These are phyloP conservation scores for Ilex paraguariensis DNA, from an alignment of 305 asterid genomes.

Conservation along the genomic window DNA sequence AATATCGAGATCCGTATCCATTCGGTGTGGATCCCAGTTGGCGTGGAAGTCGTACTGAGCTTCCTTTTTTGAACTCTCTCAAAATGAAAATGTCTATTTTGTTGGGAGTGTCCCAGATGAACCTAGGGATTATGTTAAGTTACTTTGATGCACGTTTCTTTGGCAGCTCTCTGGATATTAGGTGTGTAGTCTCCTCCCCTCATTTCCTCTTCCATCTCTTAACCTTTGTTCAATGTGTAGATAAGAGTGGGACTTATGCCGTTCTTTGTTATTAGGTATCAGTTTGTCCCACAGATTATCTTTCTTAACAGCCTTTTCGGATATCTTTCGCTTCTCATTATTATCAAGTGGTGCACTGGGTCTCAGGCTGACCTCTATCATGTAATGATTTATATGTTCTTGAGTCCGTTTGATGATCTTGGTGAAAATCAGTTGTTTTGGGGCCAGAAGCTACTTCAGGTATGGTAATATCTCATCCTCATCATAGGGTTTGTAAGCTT, in stretches of 20 bases:
- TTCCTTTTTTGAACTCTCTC: constrained; percentile 94
- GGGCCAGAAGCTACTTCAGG: constrained; percentile 95
- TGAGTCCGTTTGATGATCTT: constrained; percentile 92
- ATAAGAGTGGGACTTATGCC: constrained; percentile 19
- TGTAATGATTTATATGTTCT: constrained; percentile 98
- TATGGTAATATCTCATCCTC: constrained; percentile 20
- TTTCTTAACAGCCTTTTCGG: constrained; percentile 97
- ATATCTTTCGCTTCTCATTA: constrained; percentile 87
- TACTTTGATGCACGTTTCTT: constrained; percentile 85
- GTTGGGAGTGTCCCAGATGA: constrained; percentile 92
- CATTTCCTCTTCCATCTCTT: constrained; percentile 11
- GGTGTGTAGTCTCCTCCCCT: constrained; percentile 32
- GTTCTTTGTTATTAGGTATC: constrained; percentile 57
- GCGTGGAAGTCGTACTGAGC: constrained; percentile 98
- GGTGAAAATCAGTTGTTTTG: constrained; percentile 79
- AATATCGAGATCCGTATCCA: constrained; percentile 75
- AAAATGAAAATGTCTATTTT: constrained; percentile 96
- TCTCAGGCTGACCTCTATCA: constrained; percentile 97
- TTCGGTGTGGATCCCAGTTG: constrained; percentile 99
- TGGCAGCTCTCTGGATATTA: constrained; percentile 68
- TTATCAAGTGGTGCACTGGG: constrained; percentile 90
- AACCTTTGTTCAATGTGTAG: constrained; percentile 3
- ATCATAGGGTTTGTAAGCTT: constrained; percentile 4
- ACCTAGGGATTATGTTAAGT: constrained; percentile 81
- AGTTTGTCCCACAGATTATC: constrained; percentile 90